Conservation (phyloP, 495 filamentous ascomycete genomes). For the Ramalina intermedia region DNA sequence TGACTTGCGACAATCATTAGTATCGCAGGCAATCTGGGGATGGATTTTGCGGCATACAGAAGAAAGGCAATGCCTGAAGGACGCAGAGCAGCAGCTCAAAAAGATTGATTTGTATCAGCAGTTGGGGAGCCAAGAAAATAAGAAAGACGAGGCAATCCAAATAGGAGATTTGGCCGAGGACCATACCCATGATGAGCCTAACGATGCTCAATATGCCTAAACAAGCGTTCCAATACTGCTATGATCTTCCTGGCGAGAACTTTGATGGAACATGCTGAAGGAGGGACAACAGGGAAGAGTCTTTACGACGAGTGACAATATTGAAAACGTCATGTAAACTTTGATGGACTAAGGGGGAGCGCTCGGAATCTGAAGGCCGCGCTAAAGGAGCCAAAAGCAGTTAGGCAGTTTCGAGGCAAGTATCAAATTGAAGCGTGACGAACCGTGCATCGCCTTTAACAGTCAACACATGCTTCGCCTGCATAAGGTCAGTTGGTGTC, state of each 20-base stretch:
- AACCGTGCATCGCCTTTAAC: too few species aligned
- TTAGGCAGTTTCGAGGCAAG: too few species aligned
- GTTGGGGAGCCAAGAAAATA: slow-evolving; percentile 46
- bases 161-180: slow-evolving; percentile 52
- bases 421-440: too few species aligned
- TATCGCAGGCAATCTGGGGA: not conserved
- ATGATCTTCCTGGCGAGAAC: too few species aligned
- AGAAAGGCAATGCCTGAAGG: slow-evolving; percentile 50
- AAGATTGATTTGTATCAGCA: slow-evolving; percentile 46
- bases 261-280: too few species aligned
- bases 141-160: slow-evolving; percentile 58
- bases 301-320: not conserved
- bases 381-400: too few species aligned
- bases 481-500: too few species aligned
- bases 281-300: not conserved
- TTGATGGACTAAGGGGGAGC: too few species aligned
- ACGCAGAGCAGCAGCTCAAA: slow-evolving; percentile 38
- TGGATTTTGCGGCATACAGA: slow-evolving; percentile 33
- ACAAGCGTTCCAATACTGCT: not conserved
- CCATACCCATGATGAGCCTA: slow-evolving; percentile 26
- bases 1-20: slow-evolving; percentile 24
- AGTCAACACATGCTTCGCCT: too few species aligned
- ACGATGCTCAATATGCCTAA: not conserved
- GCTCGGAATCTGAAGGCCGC: too few species aligned
- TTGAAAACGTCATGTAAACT: too few species aligned